Evolutionary conservation across 163 green algal species (phyloP).

Genomic region (Trebouxiophyceae sp.): DNA sequence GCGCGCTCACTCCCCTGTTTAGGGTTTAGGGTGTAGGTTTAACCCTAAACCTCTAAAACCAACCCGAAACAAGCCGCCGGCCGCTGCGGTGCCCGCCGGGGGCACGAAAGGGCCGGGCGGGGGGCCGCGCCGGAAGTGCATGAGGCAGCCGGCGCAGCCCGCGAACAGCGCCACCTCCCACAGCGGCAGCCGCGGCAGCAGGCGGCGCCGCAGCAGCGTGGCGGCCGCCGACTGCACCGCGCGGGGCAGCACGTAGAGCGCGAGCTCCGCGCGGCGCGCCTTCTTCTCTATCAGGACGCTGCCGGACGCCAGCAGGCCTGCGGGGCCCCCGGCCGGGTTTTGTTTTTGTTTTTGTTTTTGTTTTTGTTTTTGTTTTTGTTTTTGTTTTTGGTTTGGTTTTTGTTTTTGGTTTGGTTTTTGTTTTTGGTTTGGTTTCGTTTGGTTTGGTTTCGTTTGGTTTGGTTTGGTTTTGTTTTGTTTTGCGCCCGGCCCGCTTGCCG

Average conservation of each 20-base stretch:
- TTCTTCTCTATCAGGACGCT: conserved; percentile 17
- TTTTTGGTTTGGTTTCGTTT: not conserved
- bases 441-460: too few species aligned
- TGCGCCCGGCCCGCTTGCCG: too few species aligned
- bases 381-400: too few species aligned
- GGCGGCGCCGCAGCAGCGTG: conserved; percentile 18
- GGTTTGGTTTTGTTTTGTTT: too few species aligned
- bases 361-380: not conserved
- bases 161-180: conserved; percentile 37
- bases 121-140: conserved; percentile 48
- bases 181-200: conserved; percentile 10
- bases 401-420: too few species aligned
- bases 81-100: too few species aligned
- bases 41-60: too few species aligned
- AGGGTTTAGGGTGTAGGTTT: too few species aligned
- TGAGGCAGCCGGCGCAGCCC: conserved; percentile 30
- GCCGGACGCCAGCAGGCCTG: conserved; percentile 10
- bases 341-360: not conserved
- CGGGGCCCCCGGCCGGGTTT: too few species aligned
- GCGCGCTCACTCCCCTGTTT: too few species aligned
- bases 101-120: too few species aligned
- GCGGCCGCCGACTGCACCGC: conserved; percentile 29
- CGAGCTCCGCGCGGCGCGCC: conserved; percentile 31
- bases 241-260: conserved; percentile 39
- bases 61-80: too few species aligned